A percentile compares a stretch with the other conserved stretches of the same genome.
These are phyloP conservation scores for Penicillium steckii DNA, from an alignment of 495 filamentous ascomycete genomes.

Conservation along the genomic window DNA sequence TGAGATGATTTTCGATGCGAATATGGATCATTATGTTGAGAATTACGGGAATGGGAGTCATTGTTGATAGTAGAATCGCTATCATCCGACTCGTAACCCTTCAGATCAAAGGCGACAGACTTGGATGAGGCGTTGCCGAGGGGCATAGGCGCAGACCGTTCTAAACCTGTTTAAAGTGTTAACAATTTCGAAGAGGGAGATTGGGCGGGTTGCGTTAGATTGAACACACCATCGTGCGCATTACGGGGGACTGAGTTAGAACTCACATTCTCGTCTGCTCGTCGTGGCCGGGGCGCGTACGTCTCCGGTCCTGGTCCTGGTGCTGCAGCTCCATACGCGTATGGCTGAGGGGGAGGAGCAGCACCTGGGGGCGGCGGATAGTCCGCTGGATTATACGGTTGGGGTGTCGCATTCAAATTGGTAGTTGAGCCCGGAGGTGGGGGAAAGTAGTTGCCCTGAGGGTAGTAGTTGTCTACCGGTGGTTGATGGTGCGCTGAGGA, in stretches of 20 bases:
- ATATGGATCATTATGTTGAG: conserved; percentile 18
- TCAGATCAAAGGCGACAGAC: conserved; percentile 39
- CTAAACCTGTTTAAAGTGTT: conserved; percentile 35
- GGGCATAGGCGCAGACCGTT: neutral
- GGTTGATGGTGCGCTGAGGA: conserved; percentile 20
- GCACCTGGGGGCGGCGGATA: conserved; percentile 48
- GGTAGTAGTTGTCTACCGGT: conserved; percentile 38
- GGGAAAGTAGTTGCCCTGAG: conserved; percentile 39
- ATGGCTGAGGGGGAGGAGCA: conserved; percentile 41
- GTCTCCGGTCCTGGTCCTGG: conserved; percentile 35
- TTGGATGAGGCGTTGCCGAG: conserved; percentile 17
- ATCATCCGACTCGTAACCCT: conserved; percentile 46
- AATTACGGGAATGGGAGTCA: conserved; percentile 13
- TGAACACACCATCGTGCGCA: conserved; percentile 46
- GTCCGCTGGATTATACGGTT: conserved; percentile 40
- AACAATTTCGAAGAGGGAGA: neutral
- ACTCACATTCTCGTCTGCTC: conserved; percentile 60
- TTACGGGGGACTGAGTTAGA: conserved; percentile 36
- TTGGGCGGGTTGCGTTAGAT: neutral
- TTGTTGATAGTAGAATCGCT: conserved; percentile 36
- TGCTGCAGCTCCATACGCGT: conserved; percentile 40
- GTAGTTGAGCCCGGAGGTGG: conserved; percentile 43
- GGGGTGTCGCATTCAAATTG: conserved; percentile 25
- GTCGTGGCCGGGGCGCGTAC: conserved; percentile 42
- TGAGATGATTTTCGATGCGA: conserved; percentile 19